phyloP scores from a whole-genome alignment of 306 rosid species.

The Glycine soja region DNA sequence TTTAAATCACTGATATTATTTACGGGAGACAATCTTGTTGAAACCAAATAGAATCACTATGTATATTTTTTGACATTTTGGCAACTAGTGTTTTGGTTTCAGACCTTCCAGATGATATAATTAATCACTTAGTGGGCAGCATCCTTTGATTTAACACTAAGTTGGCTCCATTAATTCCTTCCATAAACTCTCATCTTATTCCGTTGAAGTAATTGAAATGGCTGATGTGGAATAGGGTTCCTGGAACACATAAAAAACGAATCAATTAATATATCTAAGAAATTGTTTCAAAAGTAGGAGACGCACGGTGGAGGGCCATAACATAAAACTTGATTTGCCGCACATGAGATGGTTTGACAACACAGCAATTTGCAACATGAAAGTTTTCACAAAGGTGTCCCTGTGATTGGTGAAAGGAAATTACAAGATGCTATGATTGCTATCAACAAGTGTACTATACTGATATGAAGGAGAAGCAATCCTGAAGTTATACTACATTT shows the following conservation, averaged over 20 bases:
- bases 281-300: constrained; percentile 31
- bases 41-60: too few species aligned
- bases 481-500: background rate
- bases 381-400: constrained; percentile 92
- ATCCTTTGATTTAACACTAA: constrained; percentile 22
- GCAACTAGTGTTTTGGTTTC: constrained; percentile 12
- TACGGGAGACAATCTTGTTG: too few species aligned
- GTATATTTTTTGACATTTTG: background rate
- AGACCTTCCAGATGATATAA: constrained; percentile 19
- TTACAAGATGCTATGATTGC: background rate
- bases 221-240: constrained; percentile 94
- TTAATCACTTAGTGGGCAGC: constrained; percentile 19
- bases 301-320: constrained; percentile 84
- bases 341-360: constrained; percentile 93
- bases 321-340: constrained; percentile 96
- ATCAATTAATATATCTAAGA: constrained; percentile 9
- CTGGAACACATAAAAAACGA: constrained; percentile 54
- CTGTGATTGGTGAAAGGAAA: constrained; percentile 52
- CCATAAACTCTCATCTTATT: constrained; percentile 68
- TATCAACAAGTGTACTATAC: background rate
- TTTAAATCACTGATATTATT: too few species aligned
- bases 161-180: constrained; percentile 32
- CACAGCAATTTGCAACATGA: constrained; percentile 90
- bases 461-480: background rate
- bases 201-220: constrained; percentile 87